Conservation (phyloP, 192 early-diverging fungal species). For the Phlyctochytrium planicorne region DNA sequence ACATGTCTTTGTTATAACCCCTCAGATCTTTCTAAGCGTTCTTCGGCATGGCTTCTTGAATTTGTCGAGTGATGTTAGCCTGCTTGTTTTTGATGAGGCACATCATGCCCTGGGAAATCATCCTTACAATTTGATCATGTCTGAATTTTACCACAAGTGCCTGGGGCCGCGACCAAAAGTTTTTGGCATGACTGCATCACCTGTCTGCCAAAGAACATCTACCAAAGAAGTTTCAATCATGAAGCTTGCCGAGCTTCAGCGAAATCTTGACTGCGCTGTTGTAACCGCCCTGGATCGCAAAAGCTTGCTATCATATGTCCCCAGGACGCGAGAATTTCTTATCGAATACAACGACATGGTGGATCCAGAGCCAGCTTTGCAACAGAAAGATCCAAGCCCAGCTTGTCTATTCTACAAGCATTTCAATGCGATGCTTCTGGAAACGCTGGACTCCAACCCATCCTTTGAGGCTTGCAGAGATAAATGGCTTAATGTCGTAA, state of each 20-base stretch:
- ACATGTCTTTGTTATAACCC: conserved; percentile 87
- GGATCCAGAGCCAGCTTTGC: too few relatives aligned
- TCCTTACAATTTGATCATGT: conserved; percentile 80
- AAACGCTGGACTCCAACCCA: too few relatives aligned
- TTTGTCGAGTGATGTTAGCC: conserved; percentile 53
- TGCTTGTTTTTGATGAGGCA: conserved; percentile 93
- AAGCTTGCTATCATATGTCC: conserved; percentile 20
- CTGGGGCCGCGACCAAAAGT: conserved; percentile 64
- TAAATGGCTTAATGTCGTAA: too few relatives aligned
- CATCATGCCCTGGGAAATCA: conserved; percentile 77
- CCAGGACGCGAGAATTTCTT: conserved; percentile 31
- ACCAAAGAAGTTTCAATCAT: conserved; percentile 25
- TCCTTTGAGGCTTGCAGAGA: too few relatives aligned
- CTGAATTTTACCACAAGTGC: conserved; percentile 71
- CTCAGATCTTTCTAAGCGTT: conserved; percentile 82
- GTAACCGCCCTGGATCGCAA: conserved; percentile 35
- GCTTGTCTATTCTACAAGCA: too few relatives aligned
- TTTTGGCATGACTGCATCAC: conserved; percentile 93
- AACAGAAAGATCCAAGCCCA: too few relatives aligned
- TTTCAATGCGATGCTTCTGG: too few relatives aligned
- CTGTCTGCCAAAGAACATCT: conserved; percentile 50
- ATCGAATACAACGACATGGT: conserved; percentile 41
- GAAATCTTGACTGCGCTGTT: conserved; percentile 31
- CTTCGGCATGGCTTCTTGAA: conserved; percentile 63
- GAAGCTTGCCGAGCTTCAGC: conserved; percentile 32